Conservation (phyloP, 139 green algal species). For the Astrephomene gubernaculifera region DNA sequence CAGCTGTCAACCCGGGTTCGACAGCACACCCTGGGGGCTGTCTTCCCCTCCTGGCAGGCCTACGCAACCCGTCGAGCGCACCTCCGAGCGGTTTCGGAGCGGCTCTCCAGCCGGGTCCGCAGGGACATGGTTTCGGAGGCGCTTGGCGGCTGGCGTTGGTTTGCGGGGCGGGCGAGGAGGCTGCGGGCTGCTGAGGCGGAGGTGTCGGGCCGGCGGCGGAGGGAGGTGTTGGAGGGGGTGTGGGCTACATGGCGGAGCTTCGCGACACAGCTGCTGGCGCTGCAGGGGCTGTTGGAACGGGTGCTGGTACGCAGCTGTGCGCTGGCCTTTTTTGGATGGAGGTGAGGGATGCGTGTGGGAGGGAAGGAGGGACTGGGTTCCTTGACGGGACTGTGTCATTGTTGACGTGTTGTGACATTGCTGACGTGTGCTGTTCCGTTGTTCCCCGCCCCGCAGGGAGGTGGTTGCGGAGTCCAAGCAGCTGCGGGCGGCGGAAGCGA, state of each 20-base stretch:
- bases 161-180: background rate
- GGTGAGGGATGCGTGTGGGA: conserved; percentile 16
- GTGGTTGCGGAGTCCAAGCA: conserved; percentile 19
- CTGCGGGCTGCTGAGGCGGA: background rate
- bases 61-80: background rate
- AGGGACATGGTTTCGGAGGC: background rate
- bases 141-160: background rate
- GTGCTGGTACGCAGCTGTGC: conserved; percentile 27
- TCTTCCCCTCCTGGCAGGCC: background rate
- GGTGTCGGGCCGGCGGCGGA: background rate
- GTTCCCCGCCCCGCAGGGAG: conserved; percentile 28
- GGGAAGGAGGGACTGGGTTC: no score
- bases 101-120: background rate
- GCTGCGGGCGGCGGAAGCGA: background rate
- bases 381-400: no score
- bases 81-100: background rate
- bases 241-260: conserved; percentile 40
- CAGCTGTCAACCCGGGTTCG: background rate
- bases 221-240: background rate
- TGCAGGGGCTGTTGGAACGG: conserved; percentile 40
- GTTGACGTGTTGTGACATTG: no score
- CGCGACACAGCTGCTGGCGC: background rate
- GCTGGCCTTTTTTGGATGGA: conserved; percentile 55
- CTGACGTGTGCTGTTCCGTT: background rate
- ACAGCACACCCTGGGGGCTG: background rate